Percentiles rank a stretch among this genome's conserved stretches.
These are phyloP conservation scores for Clavariopsis aquatica DNA, from an alignment of 495 filamentous ascomycete genomes.

Conservation along the genomic window DNA sequence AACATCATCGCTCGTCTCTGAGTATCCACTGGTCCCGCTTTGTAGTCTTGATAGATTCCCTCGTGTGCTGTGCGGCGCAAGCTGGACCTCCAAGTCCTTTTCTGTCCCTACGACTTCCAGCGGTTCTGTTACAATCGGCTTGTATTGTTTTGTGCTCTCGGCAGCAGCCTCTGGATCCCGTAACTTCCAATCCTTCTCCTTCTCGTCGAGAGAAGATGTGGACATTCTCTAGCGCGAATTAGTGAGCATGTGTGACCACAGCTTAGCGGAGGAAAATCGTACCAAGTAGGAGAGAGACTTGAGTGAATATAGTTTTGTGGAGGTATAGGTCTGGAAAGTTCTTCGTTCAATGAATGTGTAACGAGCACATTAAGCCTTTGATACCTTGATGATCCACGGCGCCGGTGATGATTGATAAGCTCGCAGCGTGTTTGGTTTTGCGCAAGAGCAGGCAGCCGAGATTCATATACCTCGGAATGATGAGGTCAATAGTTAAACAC, in stretches of 20 bases:
- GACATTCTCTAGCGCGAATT: conserved; percentile 6
- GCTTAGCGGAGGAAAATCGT: background rate
- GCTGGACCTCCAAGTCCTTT: conserved; percentile 36
- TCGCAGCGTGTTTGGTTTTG: background rate
- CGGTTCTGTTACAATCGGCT: conserved; percentile 40
- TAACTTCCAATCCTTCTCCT: conserved; percentile 34
- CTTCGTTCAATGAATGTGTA: background rate
- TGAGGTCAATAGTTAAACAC: conserved; percentile 28
- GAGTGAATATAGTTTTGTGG: too few species aligned
- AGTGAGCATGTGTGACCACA: background rate
- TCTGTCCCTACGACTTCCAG: conserved; percentile 36
- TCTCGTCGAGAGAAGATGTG: conserved; percentile 25
- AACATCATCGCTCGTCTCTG: conserved; percentile 50
- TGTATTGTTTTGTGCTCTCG: conserved; percentile 25
- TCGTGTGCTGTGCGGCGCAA: conserved; percentile 27
- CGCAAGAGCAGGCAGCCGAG: conserved; percentile 14
- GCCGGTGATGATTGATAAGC: background rate
- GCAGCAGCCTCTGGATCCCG: conserved; percentile 26
- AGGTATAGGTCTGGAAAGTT: background rate
- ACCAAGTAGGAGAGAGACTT: background rate
- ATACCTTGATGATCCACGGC: background rate
- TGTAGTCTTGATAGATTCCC: conserved; percentile 43
- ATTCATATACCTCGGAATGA: conserved; percentile 30
- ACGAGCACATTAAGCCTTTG: background rate
- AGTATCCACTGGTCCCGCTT: conserved; percentile 50